phyloP scores from a whole-genome alignment of 768 basidiomycete genomes.

The Xerocomus spinulosus region DNA sequence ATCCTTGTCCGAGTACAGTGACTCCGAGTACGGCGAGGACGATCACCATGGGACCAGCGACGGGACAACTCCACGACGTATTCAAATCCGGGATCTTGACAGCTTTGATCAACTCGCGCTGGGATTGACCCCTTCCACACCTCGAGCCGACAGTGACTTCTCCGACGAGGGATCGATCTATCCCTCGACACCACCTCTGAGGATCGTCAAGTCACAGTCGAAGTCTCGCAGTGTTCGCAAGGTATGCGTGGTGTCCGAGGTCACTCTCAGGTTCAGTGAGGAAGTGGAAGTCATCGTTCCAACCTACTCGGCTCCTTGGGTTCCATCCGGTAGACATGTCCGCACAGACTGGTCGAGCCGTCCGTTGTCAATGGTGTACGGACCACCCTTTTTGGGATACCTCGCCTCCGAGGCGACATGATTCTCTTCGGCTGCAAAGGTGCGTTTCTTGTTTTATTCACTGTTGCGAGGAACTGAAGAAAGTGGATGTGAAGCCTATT shows the following conservation, averaged over 20 bases:
- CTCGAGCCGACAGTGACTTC: not conserved
- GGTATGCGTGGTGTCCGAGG: not conserved
- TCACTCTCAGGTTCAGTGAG: not conserved
- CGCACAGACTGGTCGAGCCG: conserved; percentile 1
- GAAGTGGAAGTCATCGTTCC: not conserved
- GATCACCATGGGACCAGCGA: not conserved
- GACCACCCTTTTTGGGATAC: not conserved
- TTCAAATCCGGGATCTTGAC: not conserved
- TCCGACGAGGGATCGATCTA: conserved; percentile 4
- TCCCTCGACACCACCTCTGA: conserved; percentile 5
- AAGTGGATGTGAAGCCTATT: not conserved
- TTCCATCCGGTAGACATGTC: conserved; percentile 5
- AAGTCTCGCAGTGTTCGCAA: not conserved
- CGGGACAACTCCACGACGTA: not conserved
- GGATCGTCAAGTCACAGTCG: too few relatives aligned
- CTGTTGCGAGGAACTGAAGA: not conserved
- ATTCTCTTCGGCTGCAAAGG: not conserved
- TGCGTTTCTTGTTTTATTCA: not conserved
- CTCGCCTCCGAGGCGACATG: not conserved
- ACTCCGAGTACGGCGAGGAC: not conserved
- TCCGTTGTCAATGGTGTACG: not conserved
- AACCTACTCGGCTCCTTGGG: not conserved
- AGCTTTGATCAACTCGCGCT: not conserved
- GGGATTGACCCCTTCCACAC: not conserved
- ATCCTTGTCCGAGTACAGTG: conserved; percentile 1